Conservation (phyloP, 176 grass and related monocot genomes). For the Cymbopogon citratus region DNA sequence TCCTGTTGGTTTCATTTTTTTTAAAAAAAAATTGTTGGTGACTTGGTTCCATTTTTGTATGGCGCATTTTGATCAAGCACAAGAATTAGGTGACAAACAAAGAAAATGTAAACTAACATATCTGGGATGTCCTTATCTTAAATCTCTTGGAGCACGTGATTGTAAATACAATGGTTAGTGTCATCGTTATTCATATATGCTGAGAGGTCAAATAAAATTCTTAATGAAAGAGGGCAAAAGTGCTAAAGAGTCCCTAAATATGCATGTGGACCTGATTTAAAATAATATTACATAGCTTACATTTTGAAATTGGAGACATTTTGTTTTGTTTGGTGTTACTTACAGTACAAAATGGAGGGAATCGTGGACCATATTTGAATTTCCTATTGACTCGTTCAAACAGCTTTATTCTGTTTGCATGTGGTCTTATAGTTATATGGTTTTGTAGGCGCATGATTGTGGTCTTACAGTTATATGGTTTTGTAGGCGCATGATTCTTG, state of each 20-base stretch:
- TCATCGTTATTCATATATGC: background rate
- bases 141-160: background rate
- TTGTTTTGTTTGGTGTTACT: background rate
- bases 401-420: background rate
- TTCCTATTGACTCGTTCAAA: conserved; percentile 14
- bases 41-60: background rate
- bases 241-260: background rate
- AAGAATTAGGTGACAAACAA: background rate
- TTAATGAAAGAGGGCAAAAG: background rate
- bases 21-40: no score
- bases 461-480: conserved; percentile 3
- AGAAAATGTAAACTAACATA: background rate
- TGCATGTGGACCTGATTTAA: background rate
- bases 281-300: background rate
- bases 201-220: background rate
- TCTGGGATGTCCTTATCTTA: background rate
- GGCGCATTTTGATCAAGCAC: background rate
- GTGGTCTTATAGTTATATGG: conserved; percentile 5
- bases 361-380: background rate
- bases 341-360: background rate
- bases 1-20: background rate
- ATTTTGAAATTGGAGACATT: background rate
- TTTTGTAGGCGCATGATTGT: conserved; percentile 60
- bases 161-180: background rate
- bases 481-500: conserved; percentile 69